These are phyloP conservation scores for Tanacetum coccineum DNA, from an alignment of 129 eudicot genomes.

Conservation along the genomic window DNA sequence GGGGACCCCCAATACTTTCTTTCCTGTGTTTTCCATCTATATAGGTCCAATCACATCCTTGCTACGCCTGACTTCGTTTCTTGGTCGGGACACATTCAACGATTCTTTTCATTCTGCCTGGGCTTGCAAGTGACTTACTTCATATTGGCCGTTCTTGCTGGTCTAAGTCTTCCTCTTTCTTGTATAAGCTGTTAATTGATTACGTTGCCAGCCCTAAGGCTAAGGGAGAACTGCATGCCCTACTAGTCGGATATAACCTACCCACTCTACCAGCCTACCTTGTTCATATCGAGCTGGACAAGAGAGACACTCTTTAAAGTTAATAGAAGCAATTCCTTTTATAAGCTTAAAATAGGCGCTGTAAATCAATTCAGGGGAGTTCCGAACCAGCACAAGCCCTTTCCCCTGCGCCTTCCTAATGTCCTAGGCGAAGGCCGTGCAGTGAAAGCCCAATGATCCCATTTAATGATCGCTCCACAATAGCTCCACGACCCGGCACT, in stretches of 20 bases:
- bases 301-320: too few species aligned
- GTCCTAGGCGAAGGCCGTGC: background rate
- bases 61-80: too few species aligned
- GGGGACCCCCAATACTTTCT: too few species aligned
- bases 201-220: background rate
- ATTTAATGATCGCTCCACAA: background rate
- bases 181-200: background rate
- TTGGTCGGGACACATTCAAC: too few species aligned
- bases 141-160: background rate
- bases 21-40: too few species aligned
- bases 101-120: too few species aligned
- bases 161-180: background rate
- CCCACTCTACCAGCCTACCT: too few species aligned
- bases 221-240: background rate
- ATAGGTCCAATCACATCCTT: too few species aligned
- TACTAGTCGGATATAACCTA: background rate
- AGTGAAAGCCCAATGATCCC: too few species aligned
- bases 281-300: too few species aligned
- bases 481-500: conserved; percentile 4
- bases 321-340: too few species aligned
- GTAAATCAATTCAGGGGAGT: conserved; percentile 11
- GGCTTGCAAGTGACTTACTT: too few species aligned
- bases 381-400: conserved; percentile 14
- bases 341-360: background rate
- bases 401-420: conserved; percentile 15